A percentile compares a stretch with the other conserved stretches of the same genome.
Evolutionary conservation across 176 grass and related monocot genomes (phyloP).

Genomic region (Carex pumila): DNA sequence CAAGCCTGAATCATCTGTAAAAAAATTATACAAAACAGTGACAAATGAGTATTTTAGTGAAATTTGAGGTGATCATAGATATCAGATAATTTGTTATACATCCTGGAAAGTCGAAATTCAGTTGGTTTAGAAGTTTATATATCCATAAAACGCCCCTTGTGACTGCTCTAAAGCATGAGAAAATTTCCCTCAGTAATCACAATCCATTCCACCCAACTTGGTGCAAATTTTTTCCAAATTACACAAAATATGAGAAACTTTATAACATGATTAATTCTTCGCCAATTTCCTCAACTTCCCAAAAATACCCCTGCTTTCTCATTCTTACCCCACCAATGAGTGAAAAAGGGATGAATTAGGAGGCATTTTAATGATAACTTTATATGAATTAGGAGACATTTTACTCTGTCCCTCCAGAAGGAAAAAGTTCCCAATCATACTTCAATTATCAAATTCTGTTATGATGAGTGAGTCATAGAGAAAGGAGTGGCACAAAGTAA

Average conservation of each 20-base stretch:
- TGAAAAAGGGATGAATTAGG: neutral
- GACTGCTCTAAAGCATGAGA: neutral
- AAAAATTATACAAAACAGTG: neutral
- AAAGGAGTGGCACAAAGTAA: neutral
- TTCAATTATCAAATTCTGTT: neutral
- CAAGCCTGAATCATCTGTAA: slow-evolving; percentile 1
- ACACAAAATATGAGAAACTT: neutral
- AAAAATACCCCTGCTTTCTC: neutral
- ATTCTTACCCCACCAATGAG: neutral
- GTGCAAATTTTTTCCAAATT: neutral
- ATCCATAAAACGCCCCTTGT: neutral
- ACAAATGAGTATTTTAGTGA: neutral
- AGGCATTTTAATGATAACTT: neutral
- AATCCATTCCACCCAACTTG: neutral
- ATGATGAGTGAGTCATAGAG: neutral
- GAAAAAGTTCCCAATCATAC: neutral
- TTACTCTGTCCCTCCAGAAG: neutral
- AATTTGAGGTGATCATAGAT: neutral
- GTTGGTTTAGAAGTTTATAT: neutral
- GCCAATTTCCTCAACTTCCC: neutral
- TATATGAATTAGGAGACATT: neutral
- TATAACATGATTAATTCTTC: neutral
- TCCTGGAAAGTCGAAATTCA: neutral
- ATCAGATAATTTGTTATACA: neutral
- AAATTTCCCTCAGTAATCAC: neutral